These are phyloP conservation scores for Aaosphaeria arxii DNA, from an alignment of 2,329 filamentous ascomycete species.

Conservation along the genomic window DNA sequence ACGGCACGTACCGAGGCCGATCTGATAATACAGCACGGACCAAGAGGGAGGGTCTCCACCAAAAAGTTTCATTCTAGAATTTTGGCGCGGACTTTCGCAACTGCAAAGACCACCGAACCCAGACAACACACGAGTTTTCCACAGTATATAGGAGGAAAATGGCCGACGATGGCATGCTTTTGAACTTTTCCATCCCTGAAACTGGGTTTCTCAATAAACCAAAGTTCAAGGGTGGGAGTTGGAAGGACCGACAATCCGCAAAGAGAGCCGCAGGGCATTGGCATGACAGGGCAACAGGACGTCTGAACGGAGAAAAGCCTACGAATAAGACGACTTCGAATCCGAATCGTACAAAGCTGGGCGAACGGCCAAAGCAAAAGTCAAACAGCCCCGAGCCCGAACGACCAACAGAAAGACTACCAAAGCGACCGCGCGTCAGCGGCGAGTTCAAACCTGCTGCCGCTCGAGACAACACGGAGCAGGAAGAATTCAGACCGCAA, in stretches of 20 bases:
- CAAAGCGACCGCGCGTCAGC: slow-evolving; percentile 34
- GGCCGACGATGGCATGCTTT: slow-evolving; percentile 91
- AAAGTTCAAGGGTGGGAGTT: slow-evolving; percentile 82
- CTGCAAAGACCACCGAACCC: not conserved
- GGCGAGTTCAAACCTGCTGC: slow-evolving; percentile 37
- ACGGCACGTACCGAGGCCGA: slow-evolving; percentile 17
- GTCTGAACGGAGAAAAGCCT: slow-evolving; percentile 24
- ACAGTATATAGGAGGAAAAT: slow-evolving; percentile 50
- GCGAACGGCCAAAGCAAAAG: slow-evolving; percentile 18
- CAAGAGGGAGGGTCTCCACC: slow-evolving; percentile 6
- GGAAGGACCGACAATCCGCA: slow-evolving; percentile 83
- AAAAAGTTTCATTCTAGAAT: slow-evolving; percentile 13
- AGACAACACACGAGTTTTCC: not conserved
- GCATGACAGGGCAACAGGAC: slow-evolving; percentile 42
- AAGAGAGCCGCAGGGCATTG: slow-evolving; percentile 63
- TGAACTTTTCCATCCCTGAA: slow-evolving; percentile 83
- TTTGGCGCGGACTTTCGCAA: not conserved
- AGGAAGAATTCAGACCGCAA: slow-evolving; percentile 26
- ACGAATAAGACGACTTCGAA: slow-evolving; percentile 16
- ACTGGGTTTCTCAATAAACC: slow-evolving; percentile 60
- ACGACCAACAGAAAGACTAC: slow-evolving; percentile 10
- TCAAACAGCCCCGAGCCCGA: slow-evolving; percentile 17
- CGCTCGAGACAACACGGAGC: slow-evolving; percentile 11
- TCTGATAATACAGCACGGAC: not conserved
- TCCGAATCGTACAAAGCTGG: slow-evolving; percentile 28